These are phyloP conservation scores for Rhazya stricta DNA, from an alignment of 257 asterid genomes.

Conservation along the genomic window DNA sequence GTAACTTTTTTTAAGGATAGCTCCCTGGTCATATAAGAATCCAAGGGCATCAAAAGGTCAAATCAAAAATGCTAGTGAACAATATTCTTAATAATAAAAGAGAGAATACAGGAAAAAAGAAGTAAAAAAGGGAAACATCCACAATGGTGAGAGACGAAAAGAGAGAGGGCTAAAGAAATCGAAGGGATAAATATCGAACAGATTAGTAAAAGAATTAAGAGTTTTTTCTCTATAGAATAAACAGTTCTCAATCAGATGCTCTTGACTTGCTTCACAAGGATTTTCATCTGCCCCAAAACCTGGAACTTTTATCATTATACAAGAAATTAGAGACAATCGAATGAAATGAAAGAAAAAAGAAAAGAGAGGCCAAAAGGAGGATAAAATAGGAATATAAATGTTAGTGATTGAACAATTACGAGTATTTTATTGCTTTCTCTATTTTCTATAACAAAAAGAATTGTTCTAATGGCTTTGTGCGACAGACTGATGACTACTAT, in stretches of 20 bases:
- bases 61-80: background rate
- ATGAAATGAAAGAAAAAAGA: background rate
- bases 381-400: background rate
- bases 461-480: background rate
- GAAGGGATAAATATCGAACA: background rate
- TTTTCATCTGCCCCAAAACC: background rate
- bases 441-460: background rate
- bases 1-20: background rate
- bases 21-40: conserved; percentile 2
- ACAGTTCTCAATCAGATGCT: background rate
- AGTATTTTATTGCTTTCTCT: background rate
- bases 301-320: background rate
- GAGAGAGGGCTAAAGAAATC: background rate
- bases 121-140: background rate
- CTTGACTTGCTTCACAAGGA: background rate
- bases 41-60: background rate
- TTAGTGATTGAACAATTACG: background rate
- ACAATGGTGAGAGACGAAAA: background rate
- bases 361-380: background rate
- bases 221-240: background rate
- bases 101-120: background rate
- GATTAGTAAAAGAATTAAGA: background rate
- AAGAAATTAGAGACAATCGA: background rate
- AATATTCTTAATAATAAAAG: background rate
- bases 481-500: background rate